Conservation (phyloP, 1,284 basidiomycete genomes). For the Entoloma clypeatum region DNA sequence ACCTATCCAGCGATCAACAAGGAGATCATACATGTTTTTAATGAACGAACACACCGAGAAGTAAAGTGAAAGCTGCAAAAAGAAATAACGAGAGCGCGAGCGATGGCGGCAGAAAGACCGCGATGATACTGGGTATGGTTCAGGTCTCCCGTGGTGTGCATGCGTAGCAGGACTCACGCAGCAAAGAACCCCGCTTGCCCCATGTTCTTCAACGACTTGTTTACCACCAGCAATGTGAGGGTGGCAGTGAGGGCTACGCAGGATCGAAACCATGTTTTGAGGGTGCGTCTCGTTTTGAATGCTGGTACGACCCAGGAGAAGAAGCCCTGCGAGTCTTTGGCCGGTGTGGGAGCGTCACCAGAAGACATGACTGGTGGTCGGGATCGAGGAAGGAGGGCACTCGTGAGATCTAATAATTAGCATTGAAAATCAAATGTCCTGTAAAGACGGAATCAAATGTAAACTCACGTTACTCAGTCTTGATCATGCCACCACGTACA, state of each 20-base stretch:
- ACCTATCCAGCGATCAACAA: conserved; percentile 36
- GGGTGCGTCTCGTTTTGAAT: conserved; percentile 29
- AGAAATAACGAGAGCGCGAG: conserved; percentile 35
- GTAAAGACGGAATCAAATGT: too few species aligned
- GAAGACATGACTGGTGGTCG: too few species aligned
- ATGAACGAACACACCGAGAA: conserved; percentile 26
- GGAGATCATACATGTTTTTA: not conserved
- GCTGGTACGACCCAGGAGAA: conserved; percentile 31
- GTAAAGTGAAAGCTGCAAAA: conserved; percentile 28
- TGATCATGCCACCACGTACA: too few species aligned
- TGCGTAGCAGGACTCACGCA: conserved; percentile 33
- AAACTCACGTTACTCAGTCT: too few species aligned
- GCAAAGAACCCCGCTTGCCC: conserved; percentile 38
- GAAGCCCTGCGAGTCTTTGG: conserved; percentile 12
- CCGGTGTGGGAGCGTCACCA: too few species aligned
- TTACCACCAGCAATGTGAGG: conserved; percentile 32
- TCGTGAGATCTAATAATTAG: too few species aligned
- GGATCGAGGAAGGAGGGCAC: too few species aligned
- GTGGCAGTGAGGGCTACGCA: conserved; percentile 28
- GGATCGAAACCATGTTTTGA: conserved; percentile 39
- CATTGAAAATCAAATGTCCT: too few species aligned
- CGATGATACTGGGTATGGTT: conserved; percentile 26
- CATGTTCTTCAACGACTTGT: conserved; percentile 28
- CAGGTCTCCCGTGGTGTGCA: conserved; percentile 5
- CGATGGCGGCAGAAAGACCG: conserved; percentile 35